phyloP scores from a whole-genome alignment of 2,329 filamentous ascomycete species.

The Diplodia corticola region DNA sequence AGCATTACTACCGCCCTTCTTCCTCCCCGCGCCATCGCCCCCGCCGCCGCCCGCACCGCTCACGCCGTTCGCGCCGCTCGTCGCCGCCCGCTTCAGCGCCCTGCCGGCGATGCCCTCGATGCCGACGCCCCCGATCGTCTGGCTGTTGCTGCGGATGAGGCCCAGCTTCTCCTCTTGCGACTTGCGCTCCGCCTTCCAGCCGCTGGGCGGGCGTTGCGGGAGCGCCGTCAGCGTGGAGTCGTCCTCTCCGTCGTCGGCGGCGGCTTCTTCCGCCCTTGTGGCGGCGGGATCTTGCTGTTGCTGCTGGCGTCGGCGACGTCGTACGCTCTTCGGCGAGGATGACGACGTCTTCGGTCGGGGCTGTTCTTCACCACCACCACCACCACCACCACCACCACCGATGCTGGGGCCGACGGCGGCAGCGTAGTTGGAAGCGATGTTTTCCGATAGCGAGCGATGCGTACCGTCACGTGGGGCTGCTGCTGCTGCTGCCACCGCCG shows the following conservation, averaged over 20 bases:
- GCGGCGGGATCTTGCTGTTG: not conserved
- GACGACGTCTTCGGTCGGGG: not conserved
- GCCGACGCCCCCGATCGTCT: not conserved
- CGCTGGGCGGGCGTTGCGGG: not conserved
- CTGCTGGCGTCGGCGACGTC: not conserved
- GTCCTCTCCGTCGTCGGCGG: not conserved
- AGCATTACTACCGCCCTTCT: not conserved
- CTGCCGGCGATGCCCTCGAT: not conserved
- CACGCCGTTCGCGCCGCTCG: not conserved
- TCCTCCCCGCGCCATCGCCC: not conserved
- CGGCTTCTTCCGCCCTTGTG: too few species aligned
- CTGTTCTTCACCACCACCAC: not conserved
- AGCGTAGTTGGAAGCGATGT: slow-evolving; percentile 29
- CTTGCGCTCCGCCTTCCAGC: not conserved
- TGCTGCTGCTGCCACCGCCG: slow-evolving; percentile 22
- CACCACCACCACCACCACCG: too few species aligned
- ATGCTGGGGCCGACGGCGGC: slow-evolving; percentile 3
- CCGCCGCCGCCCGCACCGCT: not conserved
- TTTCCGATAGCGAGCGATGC: slow-evolving; percentile 33
- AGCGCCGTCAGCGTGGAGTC: not conserved
- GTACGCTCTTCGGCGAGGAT: not conserved
- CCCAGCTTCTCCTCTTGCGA: not conserved
- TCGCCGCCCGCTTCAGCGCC: not conserved
- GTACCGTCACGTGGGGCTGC: slow-evolving; percentile 25
- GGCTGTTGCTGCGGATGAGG: not conserved